These are phyloP conservation scores for Talaromyces sp. DNA, from an alignment of 2,329 filamentous ascomycete genomes.

Conservation along the genomic window DNA sequence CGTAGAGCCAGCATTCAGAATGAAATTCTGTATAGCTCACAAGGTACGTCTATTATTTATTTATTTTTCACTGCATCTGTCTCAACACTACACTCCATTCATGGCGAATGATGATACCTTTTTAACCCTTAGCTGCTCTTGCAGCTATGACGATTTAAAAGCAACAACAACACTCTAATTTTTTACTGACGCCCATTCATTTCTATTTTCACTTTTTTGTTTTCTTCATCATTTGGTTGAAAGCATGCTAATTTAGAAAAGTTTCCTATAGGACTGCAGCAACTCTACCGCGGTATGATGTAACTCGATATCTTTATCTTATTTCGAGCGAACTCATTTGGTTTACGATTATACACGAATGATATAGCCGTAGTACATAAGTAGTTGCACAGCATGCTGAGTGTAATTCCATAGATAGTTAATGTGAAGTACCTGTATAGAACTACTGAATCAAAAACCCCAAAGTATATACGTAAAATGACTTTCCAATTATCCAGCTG, in stretches of 20 bases:
- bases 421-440: background rate
- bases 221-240: background rate
- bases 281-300: background rate
- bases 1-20: slow-evolving; percentile 3
- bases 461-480: background rate
- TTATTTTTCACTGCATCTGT: background rate
- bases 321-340: background rate
- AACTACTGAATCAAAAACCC: background rate
- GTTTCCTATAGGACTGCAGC: background rate
- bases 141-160: slow-evolving; percentile 52
- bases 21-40: slow-evolving; percentile 7
- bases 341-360: background rate
- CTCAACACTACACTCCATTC: background rate
- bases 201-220: background rate
- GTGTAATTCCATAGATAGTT: background rate
- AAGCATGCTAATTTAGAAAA: background rate
- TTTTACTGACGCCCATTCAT: slow-evolving; percentile 55
- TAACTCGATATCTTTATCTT: background rate
- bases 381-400: background rate
- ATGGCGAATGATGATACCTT: slow-evolving; percentile 58
- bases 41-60: slow-evolving; percentile 3
- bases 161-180: slow-evolving; percentile 69
- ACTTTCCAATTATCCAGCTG: background rate
- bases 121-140: slow-evolving; percentile 58
- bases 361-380: background rate